A percentile compares a stretch with the other conserved stretches of the same genome.
phyloP scores from a whole-genome alignment of 164 flowering plant species.

The Nymphaea thermarum region DNA sequence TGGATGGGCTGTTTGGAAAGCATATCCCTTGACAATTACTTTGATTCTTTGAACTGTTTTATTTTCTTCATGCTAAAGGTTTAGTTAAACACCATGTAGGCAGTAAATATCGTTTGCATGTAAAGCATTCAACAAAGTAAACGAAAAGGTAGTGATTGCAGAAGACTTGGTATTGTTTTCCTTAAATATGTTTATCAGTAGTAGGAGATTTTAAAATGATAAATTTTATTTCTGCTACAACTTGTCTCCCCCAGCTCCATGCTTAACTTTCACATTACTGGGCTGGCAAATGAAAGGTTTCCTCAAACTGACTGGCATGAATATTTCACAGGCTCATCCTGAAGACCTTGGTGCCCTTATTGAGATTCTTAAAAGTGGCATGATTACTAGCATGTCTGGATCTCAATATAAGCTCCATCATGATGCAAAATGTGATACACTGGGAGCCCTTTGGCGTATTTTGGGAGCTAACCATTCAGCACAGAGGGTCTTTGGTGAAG shows the following conservation, averaged over 20 bases:
- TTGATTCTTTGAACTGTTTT: too few relatives aligned
- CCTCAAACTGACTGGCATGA: not conserved
- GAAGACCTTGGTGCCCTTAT: slow-evolving; percentile 83
- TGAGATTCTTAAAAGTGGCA: slow-evolving; percentile 90
- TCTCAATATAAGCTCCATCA: slow-evolving; percentile 70
- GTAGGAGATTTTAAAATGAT: too few relatives aligned
- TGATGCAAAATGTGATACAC: slow-evolving; percentile 89
- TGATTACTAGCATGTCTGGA: slow-evolving; percentile 84
- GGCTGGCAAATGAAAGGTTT: not conserved
- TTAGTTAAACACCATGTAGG: too few relatives aligned
- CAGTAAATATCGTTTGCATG: too few relatives aligned
- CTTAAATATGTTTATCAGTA: too few relatives aligned
- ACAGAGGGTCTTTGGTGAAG: slow-evolving; percentile 94
- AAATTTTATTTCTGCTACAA: too few relatives aligned
- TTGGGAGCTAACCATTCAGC: slow-evolving; percentile 68
- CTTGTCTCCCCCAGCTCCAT: not conserved
- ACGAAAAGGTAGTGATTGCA: too few relatives aligned
- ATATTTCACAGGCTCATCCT: slow-evolving; percentile 63
- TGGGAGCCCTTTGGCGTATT: slow-evolving; percentile 92
- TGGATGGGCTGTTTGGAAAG: too few relatives aligned
- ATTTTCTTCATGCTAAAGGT: too few relatives aligned
- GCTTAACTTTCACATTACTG: not conserved
- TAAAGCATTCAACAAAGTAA: too few relatives aligned
- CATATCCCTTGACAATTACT: too few relatives aligned
- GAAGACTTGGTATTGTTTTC: too few relatives aligned